Conservation (phyloP, 805 yeast species). For the Ogataea paradorogensis region DNA sequence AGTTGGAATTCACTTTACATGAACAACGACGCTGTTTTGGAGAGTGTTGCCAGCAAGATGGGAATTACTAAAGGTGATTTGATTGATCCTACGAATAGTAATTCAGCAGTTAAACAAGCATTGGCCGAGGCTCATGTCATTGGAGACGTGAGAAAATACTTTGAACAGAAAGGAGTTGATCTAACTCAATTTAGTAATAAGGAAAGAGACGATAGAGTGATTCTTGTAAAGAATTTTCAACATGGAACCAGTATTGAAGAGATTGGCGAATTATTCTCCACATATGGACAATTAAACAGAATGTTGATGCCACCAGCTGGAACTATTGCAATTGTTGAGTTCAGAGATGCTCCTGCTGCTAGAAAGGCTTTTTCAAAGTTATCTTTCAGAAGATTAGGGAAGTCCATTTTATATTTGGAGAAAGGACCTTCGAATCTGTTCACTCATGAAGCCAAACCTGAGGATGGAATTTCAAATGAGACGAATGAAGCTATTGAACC, state of each 20-base stretch:
- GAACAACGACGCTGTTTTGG: conserved; percentile 89
- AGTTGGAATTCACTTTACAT: conserved; percentile 93
- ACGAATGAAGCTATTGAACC: conserved; percentile 36
- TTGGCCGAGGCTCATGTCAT: conserved; percentile 95
- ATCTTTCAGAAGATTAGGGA: conserved; percentile 84
- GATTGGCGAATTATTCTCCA: conserved; percentile 74
- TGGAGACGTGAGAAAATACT: conserved; percentile 84
- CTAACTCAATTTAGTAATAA: conserved; percentile 62
- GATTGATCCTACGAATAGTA: conserved; percentile 82
- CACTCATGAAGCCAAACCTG: conserved; percentile 45
- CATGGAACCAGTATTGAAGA: conserved; percentile 81
- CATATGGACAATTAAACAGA: conserved; percentile 75
- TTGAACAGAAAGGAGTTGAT: conserved; percentile 84
- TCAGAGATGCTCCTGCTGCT: conserved; percentile 76
- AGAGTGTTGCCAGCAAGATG: conserved; percentile 79
- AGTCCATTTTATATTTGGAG: conserved; percentile 83
- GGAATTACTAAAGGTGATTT: conserved; percentile 82
- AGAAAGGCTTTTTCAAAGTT: conserved; percentile 86
- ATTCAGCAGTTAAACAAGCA: conserved; percentile 93
- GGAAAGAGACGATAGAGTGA: conserved; percentile 76
- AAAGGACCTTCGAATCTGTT: conserved; percentile 89
- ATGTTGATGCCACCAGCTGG: conserved; percentile 95
- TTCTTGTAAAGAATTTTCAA: conserved; percentile 88
- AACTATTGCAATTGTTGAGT: conserved; percentile 91
- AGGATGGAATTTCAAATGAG: conserved; percentile 29